Evolutionary conservation across 768 basidiomycete species (phyloP).

Genomic region (Trametes cubensis): DNA sequence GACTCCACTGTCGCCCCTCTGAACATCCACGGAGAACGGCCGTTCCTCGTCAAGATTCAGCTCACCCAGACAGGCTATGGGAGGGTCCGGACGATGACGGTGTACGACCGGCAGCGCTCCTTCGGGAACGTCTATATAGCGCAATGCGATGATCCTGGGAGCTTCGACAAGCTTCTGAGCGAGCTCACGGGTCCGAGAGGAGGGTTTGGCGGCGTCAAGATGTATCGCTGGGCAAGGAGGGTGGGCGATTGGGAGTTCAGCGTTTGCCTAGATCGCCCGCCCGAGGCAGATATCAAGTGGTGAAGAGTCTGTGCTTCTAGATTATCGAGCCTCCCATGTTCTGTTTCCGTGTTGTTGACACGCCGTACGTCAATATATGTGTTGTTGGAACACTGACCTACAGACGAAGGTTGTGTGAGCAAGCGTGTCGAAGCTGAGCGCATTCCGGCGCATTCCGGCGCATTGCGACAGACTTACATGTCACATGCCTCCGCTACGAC

Average conservation of each 20-base stretch:
- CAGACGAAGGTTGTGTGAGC: too few species aligned
- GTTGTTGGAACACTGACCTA: too few species aligned
- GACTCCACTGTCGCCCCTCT: slow-evolving; percentile 25
- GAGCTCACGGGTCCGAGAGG: slow-evolving; percentile 26
- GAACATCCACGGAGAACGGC: slow-evolving; percentile 40
- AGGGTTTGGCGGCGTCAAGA: slow-evolving; percentile 28
- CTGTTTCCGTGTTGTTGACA: too few species aligned
- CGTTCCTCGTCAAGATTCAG: slow-evolving; percentile 46
- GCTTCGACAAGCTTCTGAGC: slow-evolving; percentile 24
- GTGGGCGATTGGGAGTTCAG: slow-evolving; percentile 27
- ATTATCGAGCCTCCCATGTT: too few species aligned
- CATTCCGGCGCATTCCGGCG: too few species aligned
- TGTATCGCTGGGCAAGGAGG: slow-evolving; percentile 35
- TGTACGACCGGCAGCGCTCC: slow-evolving; percentile 46
- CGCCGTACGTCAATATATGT: too few species aligned
- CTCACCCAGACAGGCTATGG: slow-evolving; percentile 1
- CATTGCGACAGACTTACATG: too few species aligned
- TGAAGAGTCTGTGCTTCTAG: background rate
- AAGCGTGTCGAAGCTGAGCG: too few species aligned
- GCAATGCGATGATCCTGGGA: slow-evolving; percentile 24
- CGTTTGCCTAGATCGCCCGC: slow-evolving; percentile 30
- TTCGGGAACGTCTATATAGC: slow-evolving; percentile 38
- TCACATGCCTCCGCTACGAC: too few species aligned
- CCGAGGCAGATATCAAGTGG: slow-evolving; percentile 25
- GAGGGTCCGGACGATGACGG: slow-evolving; percentile 27